Conservation (phyloP, 371 early-diverging fungal species). For the Apophysomyces variabilis region DNA sequence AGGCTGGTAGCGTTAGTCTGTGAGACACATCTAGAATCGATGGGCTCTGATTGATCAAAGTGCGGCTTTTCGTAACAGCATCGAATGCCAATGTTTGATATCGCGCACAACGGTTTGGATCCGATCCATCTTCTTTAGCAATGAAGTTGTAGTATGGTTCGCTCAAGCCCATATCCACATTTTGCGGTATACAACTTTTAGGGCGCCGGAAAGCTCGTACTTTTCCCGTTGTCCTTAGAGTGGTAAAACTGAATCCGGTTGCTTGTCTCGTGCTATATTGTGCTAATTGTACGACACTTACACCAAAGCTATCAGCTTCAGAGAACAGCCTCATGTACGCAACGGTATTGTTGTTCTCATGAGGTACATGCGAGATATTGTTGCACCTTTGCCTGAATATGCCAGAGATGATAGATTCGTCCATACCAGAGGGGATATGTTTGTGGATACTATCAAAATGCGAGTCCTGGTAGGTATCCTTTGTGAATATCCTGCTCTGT, state of each 20-base stretch:
- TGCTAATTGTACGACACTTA: not conserved
- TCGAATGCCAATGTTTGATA: not conserved
- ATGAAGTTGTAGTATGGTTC: not conserved
- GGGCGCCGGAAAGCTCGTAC: not conserved
- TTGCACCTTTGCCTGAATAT: not conserved
- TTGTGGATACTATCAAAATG: not conserved
- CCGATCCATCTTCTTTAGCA: not conserved
- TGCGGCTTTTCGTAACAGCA: not conserved
- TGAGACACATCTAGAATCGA: not conserved
- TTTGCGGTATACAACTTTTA: not conserved
- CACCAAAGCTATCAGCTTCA: not conserved
- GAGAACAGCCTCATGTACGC: not conserved
- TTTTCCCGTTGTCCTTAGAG: not conserved
- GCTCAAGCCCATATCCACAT: not conserved
- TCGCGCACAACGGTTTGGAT: not conserved
- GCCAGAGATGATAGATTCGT: not conserved
- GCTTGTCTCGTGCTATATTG: not conserved
- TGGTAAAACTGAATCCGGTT: not conserved
- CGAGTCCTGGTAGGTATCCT: not conserved
- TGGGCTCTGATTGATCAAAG: not conserved
- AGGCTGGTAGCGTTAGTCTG: not conserved
- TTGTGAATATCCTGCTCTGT: not conserved
- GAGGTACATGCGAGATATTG: not conserved
- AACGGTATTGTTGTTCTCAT: not conserved
- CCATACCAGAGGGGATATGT: not conserved